phyloP scores from a whole-genome alignment of 257 asterid species.

The Avicennia marina region DNA sequence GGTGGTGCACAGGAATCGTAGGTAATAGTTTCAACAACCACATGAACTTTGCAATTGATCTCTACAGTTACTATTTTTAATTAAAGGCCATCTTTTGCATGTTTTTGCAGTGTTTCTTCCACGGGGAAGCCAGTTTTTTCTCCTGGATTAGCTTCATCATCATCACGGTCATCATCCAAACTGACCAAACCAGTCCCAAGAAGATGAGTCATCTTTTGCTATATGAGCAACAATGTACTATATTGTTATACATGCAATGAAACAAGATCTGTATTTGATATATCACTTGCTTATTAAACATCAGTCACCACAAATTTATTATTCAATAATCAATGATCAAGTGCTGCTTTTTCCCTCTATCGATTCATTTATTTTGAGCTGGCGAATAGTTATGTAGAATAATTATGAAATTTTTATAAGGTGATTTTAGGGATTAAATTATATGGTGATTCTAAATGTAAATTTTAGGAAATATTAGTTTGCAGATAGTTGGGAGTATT shows the following conservation, averaged over 20 bases:
- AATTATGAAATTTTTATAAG: neutral
- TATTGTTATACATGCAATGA: neutral
- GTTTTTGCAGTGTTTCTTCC: constrained; percentile 24
- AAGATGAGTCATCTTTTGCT: constrained; percentile 16
- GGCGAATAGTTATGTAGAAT: neutral
- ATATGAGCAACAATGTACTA: neutral
- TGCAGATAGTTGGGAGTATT: too few relatives aligned
- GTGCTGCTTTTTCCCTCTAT: too few relatives aligned
- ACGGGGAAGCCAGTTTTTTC: constrained; percentile 22
- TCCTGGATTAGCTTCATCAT: constrained; percentile 24
- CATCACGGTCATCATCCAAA: constrained; percentile 34
- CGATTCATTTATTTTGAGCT: neutral
- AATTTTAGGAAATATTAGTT: too few relatives aligned
- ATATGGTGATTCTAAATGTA: too few relatives aligned
- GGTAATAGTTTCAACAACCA: constrained; percentile 31
- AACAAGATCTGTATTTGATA: neutral
- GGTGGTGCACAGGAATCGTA: constrained; percentile 37
- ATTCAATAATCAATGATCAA: too few relatives aligned
- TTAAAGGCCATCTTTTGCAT: constrained; percentile 5
- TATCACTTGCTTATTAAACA: neutral
- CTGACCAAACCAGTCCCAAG: constrained; percentile 25
- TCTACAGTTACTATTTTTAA: constrained; percentile 13
- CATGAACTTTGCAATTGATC: neutral
- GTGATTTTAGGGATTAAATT: too few relatives aligned
- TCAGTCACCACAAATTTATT: neutral